Conservation (phyloP, 805 yeast genomes). For the Saccharomycopsis fodiens region DNA sequence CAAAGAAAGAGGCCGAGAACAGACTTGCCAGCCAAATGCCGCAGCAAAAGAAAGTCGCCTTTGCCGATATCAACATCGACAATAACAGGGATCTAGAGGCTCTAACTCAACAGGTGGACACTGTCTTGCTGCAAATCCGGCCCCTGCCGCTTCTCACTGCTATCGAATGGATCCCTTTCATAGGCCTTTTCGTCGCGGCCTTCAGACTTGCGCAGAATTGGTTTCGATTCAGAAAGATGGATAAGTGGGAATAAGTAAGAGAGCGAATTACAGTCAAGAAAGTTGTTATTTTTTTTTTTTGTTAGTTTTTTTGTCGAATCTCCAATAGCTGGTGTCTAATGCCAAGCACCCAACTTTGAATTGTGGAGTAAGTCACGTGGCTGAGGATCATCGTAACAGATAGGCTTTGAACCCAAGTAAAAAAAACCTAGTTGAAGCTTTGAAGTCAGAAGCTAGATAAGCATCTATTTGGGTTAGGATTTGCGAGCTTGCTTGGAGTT, state of each 20-base stretch:
- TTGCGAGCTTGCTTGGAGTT: too few relatives aligned
- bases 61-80: slow-evolving; percentile 61
- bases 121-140: slow-evolving; percentile 29
- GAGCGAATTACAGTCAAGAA: too few relatives aligned
- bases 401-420: too few relatives aligned
- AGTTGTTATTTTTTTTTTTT: too few relatives aligned
- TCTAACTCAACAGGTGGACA: slow-evolving; percentile 37
- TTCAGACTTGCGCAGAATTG: background rate
- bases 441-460: too few relatives aligned
- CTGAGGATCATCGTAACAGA: too few relatives aligned
- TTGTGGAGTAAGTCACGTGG: too few relatives aligned
- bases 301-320: too few relatives aligned
- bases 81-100: slow-evolving; percentile 45
- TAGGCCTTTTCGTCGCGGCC: slow-evolving; percentile 1
- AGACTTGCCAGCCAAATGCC: slow-evolving; percentile 76
- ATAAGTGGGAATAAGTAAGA: background rate
- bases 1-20: slow-evolving; percentile 56
- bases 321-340: too few relatives aligned
- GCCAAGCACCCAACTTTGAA: too few relatives aligned
- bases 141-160: slow-evolving; percentile 28
- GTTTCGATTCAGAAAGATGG: background rate
- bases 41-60: slow-evolving; percentile 43
- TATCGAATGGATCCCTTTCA: slow-evolving; percentile 9
- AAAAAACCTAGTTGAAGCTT: too few relatives aligned
- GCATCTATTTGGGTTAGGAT: too few relatives aligned